Percentiles rank a stretch among this genome's conserved stretches.
Evolutionary conservation across 2,329 filamentous ascomycete species (phyloP).

Genomic region (Atkinsonella hypoxylon): DNA sequence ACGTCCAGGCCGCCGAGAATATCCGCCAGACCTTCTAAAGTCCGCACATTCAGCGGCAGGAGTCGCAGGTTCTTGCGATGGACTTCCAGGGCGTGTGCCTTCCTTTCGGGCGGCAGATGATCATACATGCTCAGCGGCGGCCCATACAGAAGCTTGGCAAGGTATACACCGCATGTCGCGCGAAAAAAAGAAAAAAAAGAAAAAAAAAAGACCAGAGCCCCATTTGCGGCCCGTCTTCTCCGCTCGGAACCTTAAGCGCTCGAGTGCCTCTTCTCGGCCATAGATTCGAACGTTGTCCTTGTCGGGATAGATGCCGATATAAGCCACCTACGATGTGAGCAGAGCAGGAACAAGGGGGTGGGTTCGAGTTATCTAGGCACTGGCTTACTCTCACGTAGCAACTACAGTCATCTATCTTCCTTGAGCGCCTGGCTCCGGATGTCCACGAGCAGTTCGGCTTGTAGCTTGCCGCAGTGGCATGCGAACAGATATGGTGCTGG

Average conservation of each 20-base stretch:
- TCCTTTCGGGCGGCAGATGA: slow-evolving; percentile 14
- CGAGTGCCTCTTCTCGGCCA: slow-evolving; percentile 12
- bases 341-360: neutral
- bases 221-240: slow-evolving; percentile 16
- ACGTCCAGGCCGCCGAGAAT: slow-evolving; percentile 1
- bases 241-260: neutral
- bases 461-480: slow-evolving; percentile 17
- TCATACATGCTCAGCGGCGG: slow-evolving; percentile 18
- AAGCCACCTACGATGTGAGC: slow-evolving; percentile 12
- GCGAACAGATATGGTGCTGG: slow-evolving; percentile 11
- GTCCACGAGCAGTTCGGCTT: slow-evolving; percentile 11
- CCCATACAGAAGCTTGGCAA: slow-evolving; percentile 18
- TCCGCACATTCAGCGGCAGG: slow-evolving; percentile 15
- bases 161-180: slow-evolving; percentile 17
- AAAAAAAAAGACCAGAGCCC: slow-evolving; percentile 9
- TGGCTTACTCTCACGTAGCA: slow-evolving; percentile 17
- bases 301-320: slow-evolving; percentile 17
- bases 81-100: slow-evolving; percentile 10
- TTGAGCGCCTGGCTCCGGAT: slow-evolving; percentile 29
- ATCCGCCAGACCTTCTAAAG: slow-evolving; percentile 12
- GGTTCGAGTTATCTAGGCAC: neutral
- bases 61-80: slow-evolving; percentile 15
- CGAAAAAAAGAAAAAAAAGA: slow-evolving; percentile 16
- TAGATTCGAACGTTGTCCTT: slow-evolving; percentile 16
- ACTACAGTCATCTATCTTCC: slow-evolving; percentile 27